phyloP scores from a whole-genome alignment of 306 rosid genomes.

The Mimosa pudica region DNA sequence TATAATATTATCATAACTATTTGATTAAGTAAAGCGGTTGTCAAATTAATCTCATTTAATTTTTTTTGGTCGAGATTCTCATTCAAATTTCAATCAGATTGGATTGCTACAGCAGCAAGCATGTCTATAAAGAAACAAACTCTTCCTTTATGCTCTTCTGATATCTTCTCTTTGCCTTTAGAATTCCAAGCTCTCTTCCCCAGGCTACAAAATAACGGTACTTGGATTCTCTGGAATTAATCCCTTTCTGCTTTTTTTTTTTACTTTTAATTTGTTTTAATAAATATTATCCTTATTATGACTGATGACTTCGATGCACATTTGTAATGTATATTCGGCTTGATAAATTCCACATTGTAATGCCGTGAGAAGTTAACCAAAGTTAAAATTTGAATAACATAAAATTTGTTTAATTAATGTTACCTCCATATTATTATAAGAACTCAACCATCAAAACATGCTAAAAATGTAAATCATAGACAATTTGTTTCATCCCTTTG shows the following conservation, averaged over 20 bases:
- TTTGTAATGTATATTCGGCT: background rate
- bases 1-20: constrained; percentile 63
- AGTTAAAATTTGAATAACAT: background rate
- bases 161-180: constrained; percentile 71
- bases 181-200: constrained; percentile 95
- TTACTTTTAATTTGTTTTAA: background rate
- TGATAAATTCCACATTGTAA: background rate
- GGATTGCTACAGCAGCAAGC: constrained; percentile 49
- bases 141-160: constrained; percentile 76
- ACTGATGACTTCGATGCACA: background rate
- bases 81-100: constrained; percentile 24
- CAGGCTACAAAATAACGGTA: constrained; percentile 54
- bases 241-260: constrained; percentile 64
- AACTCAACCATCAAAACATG: no score
- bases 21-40: constrained; percentile 61
- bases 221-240: constrained; percentile 57
- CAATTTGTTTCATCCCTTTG: no score
- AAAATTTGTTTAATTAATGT: background rate
- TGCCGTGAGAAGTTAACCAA: background rate
- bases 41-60: constrained; percentile 10
- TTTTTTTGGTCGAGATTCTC: constrained; percentile 4
- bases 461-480: background rate
- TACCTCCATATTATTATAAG: no score
- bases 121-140: constrained; percentile 71
- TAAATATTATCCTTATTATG: background rate